Base-by-base conservation (phyloP, 192 early-diverging fungal genomes). In the Fimicolochytrium jonesii region DNA sequence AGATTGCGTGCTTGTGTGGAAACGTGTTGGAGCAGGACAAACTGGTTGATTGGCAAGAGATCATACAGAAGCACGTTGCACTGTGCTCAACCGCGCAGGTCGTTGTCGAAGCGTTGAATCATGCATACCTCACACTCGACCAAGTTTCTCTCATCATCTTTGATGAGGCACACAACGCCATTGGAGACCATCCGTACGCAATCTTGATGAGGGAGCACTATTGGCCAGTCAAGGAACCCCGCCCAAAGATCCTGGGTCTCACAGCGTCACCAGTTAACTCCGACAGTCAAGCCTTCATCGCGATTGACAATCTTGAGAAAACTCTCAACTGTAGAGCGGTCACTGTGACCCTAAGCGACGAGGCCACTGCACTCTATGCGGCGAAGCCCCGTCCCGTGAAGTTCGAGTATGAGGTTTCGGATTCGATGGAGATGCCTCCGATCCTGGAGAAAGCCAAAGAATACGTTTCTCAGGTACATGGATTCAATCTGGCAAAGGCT, bases 81-180 rank as follows among this genome's bases (percentile, higher is more conserved):
- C 71, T 91, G 31, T 92, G 94, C 33, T 82, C 94, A 74, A 98
- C 93, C 1, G 88, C 90, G 17, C 88, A 92, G 50, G 88, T 94
- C 22, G 76, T 98, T 25, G 75, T 90, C 48, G 85, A 92, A 64
- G 79, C 86, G 0, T 65, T 98, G 35, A 84, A 85, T 1, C 79
- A 82, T 34, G 91, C 86, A 1, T 87, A 75, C 56, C 58, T 90
- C 17, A 67, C 64, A 18, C 67, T 97, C 59, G 46, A 76, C 0
- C 69, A 85, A 33, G 86, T 94, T 30, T 78, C 88, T 64, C 66
- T 97, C 50, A 73, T 97, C 5, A 81, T 97, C n/a, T 91, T 97
- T 77, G 95, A 97, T 69, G 95, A 97, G 68, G 91, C 88, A 50
- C 95, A 98, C 73, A 90, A 98, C 67, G 80, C 92, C 4, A 73